Evolutionary conservation across 2,329 filamentous ascomycete genomes (phyloP), one percentile per base, ranked within the genome.

Genomic region (Apiospora rasikravindrae): DNA sequence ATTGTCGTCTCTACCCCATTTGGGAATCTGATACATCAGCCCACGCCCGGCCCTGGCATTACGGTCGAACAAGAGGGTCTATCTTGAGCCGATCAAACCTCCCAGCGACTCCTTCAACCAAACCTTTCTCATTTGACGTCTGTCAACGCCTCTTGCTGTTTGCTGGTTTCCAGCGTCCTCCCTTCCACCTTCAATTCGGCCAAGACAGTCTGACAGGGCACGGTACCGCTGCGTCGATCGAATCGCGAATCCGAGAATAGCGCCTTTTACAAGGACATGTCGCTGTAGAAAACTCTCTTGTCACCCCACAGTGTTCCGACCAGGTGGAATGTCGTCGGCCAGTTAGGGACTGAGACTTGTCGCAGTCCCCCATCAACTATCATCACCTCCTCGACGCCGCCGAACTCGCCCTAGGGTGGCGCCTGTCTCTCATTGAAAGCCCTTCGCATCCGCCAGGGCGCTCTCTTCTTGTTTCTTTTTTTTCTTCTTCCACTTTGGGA

Each of bases 371-470:
- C 33, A 64, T 11, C 57, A 64, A 37, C 16, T 19, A 64, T n/a
- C 57, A 64, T 61, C 29, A 37, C 57, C 33, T n/a, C 29, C 53
- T 64, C 57, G 14, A 64, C 57, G 33, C 33, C 57, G 57, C 57
- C 33, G 57, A 64, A 64, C 40, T 29, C 57, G 29, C 22, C n/a
- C 57, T 64, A 64, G 53, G 33, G 57, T 37, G 57, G 57, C 73
- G 66, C 73, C 76, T 74, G 71, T 75, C 75, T 70, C 67, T 77
- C 76, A 14, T 74, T 76, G 70, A 53, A 71, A 69, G 73, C 40
- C 47, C 47, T n/a, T 49, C 57, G 57, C 67, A 69, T 49, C 47
- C 26, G 26, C 26, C 44, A 69, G 33, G 67, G 69, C 44, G 11
- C 14, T 37, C n/a, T 19, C 44, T 29, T 71, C 47, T 51, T 61